Evolutionary conservation across 495 filamentous ascomycete genomes (phyloP).

Genomic region (Hamigera avellanea): DNA sequence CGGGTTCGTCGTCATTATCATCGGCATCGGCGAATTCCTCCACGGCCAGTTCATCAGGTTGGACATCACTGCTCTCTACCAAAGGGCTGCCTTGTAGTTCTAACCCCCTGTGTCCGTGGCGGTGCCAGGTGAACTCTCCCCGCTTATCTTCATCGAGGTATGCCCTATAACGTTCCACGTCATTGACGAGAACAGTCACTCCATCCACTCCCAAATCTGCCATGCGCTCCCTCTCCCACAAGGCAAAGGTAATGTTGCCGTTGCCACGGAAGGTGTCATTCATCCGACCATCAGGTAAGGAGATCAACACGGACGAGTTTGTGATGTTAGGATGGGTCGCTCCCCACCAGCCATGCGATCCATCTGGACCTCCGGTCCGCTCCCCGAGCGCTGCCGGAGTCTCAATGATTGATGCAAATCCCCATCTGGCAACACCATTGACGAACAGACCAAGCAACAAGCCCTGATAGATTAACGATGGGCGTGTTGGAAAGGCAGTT

Average conservation of each 20-base stretch:
- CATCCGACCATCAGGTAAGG: conserved; percentile 23
- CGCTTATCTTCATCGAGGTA: conserved; percentile 39
- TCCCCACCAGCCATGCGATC: conserved; percentile 42
- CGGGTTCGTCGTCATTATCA: conserved; percentile 26
- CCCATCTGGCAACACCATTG: conserved; percentile 89
- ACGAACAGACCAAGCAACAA: conserved; percentile 83
- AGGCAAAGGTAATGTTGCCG: conserved; percentile 47
- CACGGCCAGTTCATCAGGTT: conserved; percentile 18
- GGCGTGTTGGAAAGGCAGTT: conserved; percentile 71
- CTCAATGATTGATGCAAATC: conserved; percentile 83
- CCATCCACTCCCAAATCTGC: conserved; percentile 66
- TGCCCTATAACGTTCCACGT: conserved; percentile 73
- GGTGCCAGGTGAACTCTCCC: conserved; percentile 36
- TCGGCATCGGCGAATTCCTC: conserved; percentile 35
- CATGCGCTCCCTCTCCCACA: conserved; percentile 34
- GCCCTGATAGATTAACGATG: conserved; percentile 71
- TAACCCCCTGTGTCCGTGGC: conserved; percentile 31
- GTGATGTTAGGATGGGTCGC: conserved; percentile 56
- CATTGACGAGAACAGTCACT: conserved; percentile 82
- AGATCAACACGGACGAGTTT: conserved; percentile 36
- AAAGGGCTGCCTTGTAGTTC: conserved; percentile 20
- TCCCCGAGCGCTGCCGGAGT: conserved; percentile 56
- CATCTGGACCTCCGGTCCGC: conserved; percentile 19
- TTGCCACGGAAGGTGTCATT: conserved; percentile 23
- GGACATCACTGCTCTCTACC: conserved; percentile 4